Evolutionary conservation across 495 filamentous ascomycete species (phyloP).

Genomic region (Talaromyces wortmannii): DNA sequence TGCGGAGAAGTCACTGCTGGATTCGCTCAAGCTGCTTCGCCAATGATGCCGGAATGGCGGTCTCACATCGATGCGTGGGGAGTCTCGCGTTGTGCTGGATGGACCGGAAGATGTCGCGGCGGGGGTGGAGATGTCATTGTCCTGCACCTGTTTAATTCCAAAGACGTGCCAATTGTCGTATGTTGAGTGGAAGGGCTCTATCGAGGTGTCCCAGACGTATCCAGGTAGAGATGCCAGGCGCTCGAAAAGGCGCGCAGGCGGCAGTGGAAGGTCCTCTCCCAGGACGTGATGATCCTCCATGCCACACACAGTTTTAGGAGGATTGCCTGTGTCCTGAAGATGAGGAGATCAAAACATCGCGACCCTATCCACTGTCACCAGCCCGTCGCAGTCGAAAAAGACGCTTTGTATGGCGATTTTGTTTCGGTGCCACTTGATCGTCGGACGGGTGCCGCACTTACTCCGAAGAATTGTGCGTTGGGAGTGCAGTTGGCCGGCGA

Average conservation of each 20-base stretch:
- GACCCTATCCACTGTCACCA: neutral
- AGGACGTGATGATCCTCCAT: slow-evolving; percentile 21
- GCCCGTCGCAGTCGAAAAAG: neutral
- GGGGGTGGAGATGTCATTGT: slow-evolving; percentile 33
- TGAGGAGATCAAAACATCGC: neutral
- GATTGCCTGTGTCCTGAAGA: neutral
- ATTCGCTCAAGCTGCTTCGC: slow-evolving; percentile 40
- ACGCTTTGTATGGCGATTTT: too few relatives aligned
- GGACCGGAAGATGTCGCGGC: slow-evolving; percentile 38
- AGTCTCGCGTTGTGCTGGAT: slow-evolving; percentile 37
- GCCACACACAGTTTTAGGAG: neutral
- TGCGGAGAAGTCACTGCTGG: slow-evolving; percentile 39
- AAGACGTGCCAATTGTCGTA: slow-evolving; percentile 72
- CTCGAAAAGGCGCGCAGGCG: slow-evolving; percentile 65
- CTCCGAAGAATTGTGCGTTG: too few relatives aligned
- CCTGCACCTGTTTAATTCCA: slow-evolving; percentile 38
- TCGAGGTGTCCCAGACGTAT: slow-evolving; percentile 68
- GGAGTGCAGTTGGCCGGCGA: too few relatives aligned
- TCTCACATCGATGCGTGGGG: slow-evolving; percentile 35
- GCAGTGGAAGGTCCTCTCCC: slow-evolving; percentile 58
- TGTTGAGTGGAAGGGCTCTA: slow-evolving; percentile 69
- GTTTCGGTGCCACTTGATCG: too few relatives aligned
- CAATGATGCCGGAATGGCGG: slow-evolving; percentile 27
- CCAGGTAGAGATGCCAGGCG: slow-evolving; percentile 64
- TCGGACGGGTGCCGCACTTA: too few relatives aligned